Percentiles rank a stretch among this genome's conserved stretches.
These are phyloP conservation scores for Rhododendron simsii DNA, from an alignment of 148 eudicot species.

Conservation along the genomic window DNA sequence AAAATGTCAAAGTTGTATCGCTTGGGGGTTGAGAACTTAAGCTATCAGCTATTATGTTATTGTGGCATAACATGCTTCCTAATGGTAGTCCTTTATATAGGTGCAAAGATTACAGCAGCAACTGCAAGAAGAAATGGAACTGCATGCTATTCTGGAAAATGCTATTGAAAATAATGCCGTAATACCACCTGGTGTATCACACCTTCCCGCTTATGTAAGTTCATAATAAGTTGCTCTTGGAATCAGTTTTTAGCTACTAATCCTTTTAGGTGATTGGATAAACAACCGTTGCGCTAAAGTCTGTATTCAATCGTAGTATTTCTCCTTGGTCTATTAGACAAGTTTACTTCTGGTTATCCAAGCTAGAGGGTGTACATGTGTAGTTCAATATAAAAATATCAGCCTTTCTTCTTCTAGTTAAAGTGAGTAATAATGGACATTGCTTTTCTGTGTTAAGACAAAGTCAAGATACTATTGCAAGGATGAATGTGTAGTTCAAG, in stretches of 20 bases:
- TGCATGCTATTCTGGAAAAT: constrained; percentile 17
- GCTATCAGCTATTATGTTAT: background rate
- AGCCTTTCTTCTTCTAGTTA: background rate
- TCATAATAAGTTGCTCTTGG: background rate
- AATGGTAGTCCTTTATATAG: constrained; percentile 15
- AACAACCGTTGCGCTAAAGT: background rate
- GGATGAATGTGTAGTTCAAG: background rate
- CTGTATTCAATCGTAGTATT: background rate
- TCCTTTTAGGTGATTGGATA: background rate
- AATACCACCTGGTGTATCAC: constrained; percentile 4
- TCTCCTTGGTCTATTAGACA: background rate
- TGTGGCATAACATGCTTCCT: constrained; percentile 3
- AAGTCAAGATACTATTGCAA: background rate
- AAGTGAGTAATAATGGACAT: background rate
- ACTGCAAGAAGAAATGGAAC: constrained; percentile 17
- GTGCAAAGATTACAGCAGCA: constrained; percentile 9
- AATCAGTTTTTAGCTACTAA: background rate
- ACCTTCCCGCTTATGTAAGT: constrained; percentile 16
- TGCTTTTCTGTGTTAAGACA: background rate
- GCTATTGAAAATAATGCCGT: constrained; percentile 6
- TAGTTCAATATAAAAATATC: background rate
- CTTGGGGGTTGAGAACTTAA: background rate
- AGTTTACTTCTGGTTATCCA: constrained; percentile 2
- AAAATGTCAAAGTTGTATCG: background rate
- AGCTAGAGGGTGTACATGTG: background rate